Base-by-base conservation (phyloP, 306 rosid genomes). In the Quillaja saponaria region DNA sequence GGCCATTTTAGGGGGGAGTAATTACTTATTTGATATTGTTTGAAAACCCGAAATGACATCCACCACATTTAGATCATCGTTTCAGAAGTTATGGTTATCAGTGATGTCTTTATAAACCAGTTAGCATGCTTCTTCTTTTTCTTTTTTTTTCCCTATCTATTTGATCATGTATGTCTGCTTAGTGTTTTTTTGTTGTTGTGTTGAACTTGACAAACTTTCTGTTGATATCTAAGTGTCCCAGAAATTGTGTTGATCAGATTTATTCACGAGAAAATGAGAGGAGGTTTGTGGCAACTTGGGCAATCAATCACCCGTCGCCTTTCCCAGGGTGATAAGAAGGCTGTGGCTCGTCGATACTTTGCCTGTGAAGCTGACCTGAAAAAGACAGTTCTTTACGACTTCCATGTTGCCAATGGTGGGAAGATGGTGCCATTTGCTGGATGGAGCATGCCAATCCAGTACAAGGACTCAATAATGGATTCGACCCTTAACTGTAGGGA, bases 391-490 rank as follows among this genome's bases (percentile, higher is more conserved):
- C 82, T 91, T 10, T 72, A 84, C 73, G 96, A 91, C 54, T 91
- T 88, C 81, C 97, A 88, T 66, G 83, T 88, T 34, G 85, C 90
- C 33, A 10, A 91, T 71, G 95, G 97, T 0, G 97, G 96, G 61
- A 91, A 91, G 95, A 85, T 91, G 95, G 96, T 91, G 63, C 96
- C 96, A 12, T 91, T 91, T 73, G 97, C 97, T 49, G 96, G 97
- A 49, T 91, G 96, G 97, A 85, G 90, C 75, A 91, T 91, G 96
- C 96, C 96, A 34, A 91, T 91, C 55, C 97, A 91, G 66, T 91
- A 91, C 78, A 91, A 91, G 77, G 97, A 91, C 66, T 91, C 96
- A 13, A 91, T 91, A 72, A 88, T 88, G 75, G 97, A 91, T 58
- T 91, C 96, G 0, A 91, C 97, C 15, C 59, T 88, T n/a, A 88